phyloP scores from a whole-genome alignment of 1,284 basidiomycete species.

The Pisolithus thermaeus region DNA sequence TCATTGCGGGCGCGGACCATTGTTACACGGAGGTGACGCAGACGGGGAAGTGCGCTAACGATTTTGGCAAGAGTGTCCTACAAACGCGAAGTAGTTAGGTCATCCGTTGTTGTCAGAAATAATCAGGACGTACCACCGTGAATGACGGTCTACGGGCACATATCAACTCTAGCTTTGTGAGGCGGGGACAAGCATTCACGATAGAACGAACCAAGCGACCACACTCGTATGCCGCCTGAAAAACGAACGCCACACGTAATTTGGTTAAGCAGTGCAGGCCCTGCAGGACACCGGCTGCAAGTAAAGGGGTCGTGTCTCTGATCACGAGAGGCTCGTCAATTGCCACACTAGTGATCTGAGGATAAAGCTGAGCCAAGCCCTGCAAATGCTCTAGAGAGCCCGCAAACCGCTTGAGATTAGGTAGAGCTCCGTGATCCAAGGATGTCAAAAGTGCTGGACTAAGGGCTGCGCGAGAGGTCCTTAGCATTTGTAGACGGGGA shows the following conservation, averaged over 20 bases:
- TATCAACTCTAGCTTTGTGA: slow-evolving; percentile 55
- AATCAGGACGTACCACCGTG: slow-evolving; percentile 46
- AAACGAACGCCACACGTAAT: slow-evolving; percentile 56
- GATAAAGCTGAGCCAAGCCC: slow-evolving; percentile 41
- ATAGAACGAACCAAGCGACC: slow-evolving; percentile 60
- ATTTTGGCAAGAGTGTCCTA: slow-evolving; percentile 50
- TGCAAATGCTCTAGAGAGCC: slow-evolving; percentile 56
- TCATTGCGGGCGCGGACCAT: slow-evolving; percentile 65
- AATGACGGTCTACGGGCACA: slow-evolving; percentile 66
- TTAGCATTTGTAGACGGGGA: slow-evolving; percentile 45
- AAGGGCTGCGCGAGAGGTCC: slow-evolving; percentile 51
- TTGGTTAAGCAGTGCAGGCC: slow-evolving; percentile 48
- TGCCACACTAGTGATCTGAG: slow-evolving; percentile 42
- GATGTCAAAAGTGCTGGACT: slow-evolving; percentile 46
- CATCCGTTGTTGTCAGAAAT: neutral
- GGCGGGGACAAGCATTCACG: slow-evolving; percentile 54
- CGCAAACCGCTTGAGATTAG: slow-evolving; percentile 43
- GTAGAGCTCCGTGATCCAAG: slow-evolving; percentile 41
- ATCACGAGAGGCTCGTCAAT: slow-evolving; percentile 63
- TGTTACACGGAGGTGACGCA: slow-evolving; percentile 54
- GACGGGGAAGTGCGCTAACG: slow-evolving; percentile 52
- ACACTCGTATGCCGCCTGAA: slow-evolving; percentile 69
- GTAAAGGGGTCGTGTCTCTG: slow-evolving; percentile 57
- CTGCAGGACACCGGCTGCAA: slow-evolving; percentile 50
- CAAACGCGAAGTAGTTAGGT: slow-evolving; percentile 3